Percentiles rank a stretch among this genome's conserved stretches.
Conservation (phyloP, 352 stramenopile genomes). For the Phytopythium chamaehyphon region DNA sequence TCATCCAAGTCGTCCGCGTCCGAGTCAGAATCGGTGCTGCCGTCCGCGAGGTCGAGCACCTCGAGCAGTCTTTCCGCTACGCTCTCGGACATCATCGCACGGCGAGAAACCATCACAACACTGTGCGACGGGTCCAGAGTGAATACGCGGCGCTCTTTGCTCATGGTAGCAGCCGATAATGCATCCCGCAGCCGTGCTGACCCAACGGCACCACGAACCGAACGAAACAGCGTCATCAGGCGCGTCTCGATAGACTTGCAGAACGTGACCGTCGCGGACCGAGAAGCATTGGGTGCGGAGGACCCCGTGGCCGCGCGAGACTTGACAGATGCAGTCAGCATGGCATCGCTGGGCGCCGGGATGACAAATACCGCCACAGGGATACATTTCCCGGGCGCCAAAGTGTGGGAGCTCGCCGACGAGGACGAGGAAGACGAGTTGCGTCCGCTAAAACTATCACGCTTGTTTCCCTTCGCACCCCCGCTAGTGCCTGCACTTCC, state of each 20-base stretch:
- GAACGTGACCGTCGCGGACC: conserved; percentile 46
- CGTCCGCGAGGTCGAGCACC: conserved; percentile 37
- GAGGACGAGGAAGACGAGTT: conserved; percentile 5
- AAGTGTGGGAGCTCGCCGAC: conserved; percentile 24
- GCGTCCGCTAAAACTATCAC: conserved; percentile 11
- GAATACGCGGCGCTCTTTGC: conserved; percentile 65
- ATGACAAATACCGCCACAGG: conserved; percentile 62
- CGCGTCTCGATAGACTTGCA: conserved; percentile 58
- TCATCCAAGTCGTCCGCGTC: conserved; percentile 14
- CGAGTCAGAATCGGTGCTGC: conserved; percentile 14
- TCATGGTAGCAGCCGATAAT: conserved; percentile 42
- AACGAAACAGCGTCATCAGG: conserved; percentile 46
- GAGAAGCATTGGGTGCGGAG: conserved; percentile 11
- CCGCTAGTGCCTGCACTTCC: conserved; percentile 7
- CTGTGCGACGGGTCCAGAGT: conserved; percentile 67
- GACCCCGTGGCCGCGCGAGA: conserved; percentile 7
- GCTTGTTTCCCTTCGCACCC: conserved; percentile 35
- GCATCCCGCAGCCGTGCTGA: conserved; percentile 52
- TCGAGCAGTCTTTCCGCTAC: conserved; percentile 32
- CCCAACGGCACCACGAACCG: conserved; percentile 51
- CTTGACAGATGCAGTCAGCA: conserved; percentile 28
- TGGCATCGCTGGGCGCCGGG: conserved; percentile 39
- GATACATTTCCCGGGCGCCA: conserved; percentile 58
- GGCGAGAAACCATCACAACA: conserved; percentile 51
- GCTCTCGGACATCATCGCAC: conserved; percentile 20